Evolutionary conservation across 306 rosid species (phyloP).

Genomic region (Parietaria judaica): DNA sequence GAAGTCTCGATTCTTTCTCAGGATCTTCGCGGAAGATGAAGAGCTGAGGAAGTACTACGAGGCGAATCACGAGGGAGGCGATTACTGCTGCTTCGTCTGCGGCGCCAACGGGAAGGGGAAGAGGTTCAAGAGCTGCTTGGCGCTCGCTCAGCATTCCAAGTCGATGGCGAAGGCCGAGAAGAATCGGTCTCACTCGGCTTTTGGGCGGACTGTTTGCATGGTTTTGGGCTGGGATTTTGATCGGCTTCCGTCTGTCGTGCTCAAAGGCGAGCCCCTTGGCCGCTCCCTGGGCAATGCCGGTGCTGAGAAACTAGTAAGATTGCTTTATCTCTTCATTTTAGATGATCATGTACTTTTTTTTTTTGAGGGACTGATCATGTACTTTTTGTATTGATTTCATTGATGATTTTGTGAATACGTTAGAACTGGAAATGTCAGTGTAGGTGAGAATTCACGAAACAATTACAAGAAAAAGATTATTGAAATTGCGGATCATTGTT

Average conservation of each 20-base stretch:
- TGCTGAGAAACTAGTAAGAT: slow-evolving; percentile 22
- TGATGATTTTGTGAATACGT: too few relatives aligned
- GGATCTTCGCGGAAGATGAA: slow-evolving; percentile 36
- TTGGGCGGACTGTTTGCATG: slow-evolving; percentile 47
- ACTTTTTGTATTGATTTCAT: not conserved
- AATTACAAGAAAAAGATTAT: too few relatives aligned
- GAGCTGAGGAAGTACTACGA: slow-evolving; percentile 51
- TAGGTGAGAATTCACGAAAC: too few relatives aligned
- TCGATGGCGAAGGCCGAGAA: slow-evolving; percentile 31
- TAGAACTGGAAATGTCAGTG: too few relatives aligned
- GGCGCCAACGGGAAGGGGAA: slow-evolving; percentile 50
- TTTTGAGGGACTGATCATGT: too few relatives aligned
- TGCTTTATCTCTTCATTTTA: not conserved
- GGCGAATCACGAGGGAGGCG: slow-evolving; percentile 37
- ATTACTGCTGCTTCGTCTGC: slow-evolving; percentile 67
- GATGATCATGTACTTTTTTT: not conserved
- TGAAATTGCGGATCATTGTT: too few relatives aligned
- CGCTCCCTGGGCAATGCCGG: slow-evolving; percentile 20
- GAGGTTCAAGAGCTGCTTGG: slow-evolving; percentile 44
- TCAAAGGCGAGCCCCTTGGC: slow-evolving; percentile 40
- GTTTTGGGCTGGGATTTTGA: slow-evolving; percentile 62
- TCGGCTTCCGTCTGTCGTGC: slow-evolving; percentile 40
- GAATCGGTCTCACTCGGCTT: slow-evolving; percentile 51
- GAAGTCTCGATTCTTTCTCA: slow-evolving; percentile 36
- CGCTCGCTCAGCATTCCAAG: slow-evolving; percentile 51